Percentiles rank a stretch among this genome's conserved stretches.
Conservation (phyloP, 768 basidiomycete genomes). For the Termitomyces sp. region DNA sequence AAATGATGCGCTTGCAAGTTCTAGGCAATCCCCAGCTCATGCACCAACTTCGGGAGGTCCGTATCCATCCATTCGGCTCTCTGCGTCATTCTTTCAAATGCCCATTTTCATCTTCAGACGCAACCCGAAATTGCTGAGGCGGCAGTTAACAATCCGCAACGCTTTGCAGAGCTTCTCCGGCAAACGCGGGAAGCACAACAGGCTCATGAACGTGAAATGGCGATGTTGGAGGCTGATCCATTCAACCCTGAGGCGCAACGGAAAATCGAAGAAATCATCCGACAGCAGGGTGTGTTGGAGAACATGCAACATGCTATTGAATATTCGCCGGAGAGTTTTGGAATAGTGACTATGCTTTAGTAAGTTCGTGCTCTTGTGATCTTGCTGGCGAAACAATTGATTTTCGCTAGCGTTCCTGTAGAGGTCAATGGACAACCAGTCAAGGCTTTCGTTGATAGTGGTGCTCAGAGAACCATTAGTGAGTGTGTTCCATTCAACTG, state of each 20-base stretch:
- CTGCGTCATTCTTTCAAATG: neutral
- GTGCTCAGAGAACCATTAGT: conserved; percentile 98
- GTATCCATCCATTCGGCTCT: conserved; percentile 17
- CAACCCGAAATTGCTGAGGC: conserved; percentile 84
- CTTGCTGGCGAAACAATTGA: conserved; percentile 1
- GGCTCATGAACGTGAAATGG: conserved; percentile 58
- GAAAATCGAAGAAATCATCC: conserved; percentile 91
- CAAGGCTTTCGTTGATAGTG: conserved; percentile 97
- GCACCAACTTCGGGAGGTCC: conserved; percentile 65
- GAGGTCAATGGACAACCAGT: conserved; percentile 91
- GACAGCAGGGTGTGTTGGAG: conserved; percentile 85
- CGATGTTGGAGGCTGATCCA: conserved; percentile 79
- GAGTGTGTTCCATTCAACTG: conserved; percentile 25
- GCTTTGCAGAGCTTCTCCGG: conserved; percentile 72
- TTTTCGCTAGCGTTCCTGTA: conserved; percentile 65
- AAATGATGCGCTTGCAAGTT: conserved; percentile 87
- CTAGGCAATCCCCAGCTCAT: conserved; percentile 83
- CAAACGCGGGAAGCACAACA: conserved; percentile 58
- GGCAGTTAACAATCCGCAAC: conserved; percentile 59
- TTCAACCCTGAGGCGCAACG: conserved; percentile 90
- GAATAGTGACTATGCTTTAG: conserved; percentile 96
- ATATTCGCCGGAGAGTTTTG: conserved; percentile 91
- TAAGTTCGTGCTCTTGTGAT: conserved; percentile 36
- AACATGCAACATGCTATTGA: conserved; percentile 94
- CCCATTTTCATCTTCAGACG: conserved; percentile 37